Evolutionary conservation across 192 early-diverging fungal species (phyloP).

Genomic region (Powellomyces hirtus): DNA sequence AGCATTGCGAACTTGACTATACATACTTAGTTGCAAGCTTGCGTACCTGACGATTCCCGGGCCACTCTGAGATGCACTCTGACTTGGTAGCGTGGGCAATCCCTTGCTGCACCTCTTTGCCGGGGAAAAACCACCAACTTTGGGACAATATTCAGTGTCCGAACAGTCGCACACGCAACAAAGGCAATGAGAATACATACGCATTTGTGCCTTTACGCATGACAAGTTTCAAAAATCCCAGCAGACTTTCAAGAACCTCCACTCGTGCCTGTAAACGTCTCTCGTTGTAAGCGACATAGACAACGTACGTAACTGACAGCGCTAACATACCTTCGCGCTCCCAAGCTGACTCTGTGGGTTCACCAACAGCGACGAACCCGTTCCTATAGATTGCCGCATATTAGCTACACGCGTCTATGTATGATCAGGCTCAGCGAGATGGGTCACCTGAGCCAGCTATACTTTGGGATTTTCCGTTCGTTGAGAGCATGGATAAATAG

Average conservation of each 20-base stretch:
- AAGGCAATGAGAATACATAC: conserved; percentile 38
- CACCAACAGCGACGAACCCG: conserved; percentile 26
- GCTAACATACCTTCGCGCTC: conserved; percentile 16
- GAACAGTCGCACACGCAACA: background rate
- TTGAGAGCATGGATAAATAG: conserved; percentile 56
- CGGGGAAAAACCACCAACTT: conserved; percentile 41
- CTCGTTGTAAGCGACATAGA: background rate
- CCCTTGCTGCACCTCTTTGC: conserved; percentile 15
- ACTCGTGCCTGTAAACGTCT: conserved; percentile 44
- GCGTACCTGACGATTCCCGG: too few species aligned
- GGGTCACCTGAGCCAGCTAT: conserved; percentile 25
- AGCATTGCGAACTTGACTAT: too few species aligned
- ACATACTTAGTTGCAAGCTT: too few species aligned
- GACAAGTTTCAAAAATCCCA: conserved; percentile 53
- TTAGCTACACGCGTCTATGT: too few species aligned
- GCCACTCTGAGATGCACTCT: too few species aligned
- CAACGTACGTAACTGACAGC: too few species aligned
- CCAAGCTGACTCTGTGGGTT: conserved; percentile 38
- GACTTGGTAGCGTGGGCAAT: background rate
- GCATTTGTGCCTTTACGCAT: conserved; percentile 43
- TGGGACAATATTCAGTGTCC: background rate
- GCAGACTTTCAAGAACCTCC: conserved; percentile 58
- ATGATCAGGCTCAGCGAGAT: conserved; percentile 2
- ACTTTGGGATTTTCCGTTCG: conserved; percentile 46
- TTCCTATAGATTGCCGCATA: too few species aligned